phyloP scores from a whole-genome alignment of 1,284 basidiomycete genomes.

The Sporisorium graminicola region DNA sequence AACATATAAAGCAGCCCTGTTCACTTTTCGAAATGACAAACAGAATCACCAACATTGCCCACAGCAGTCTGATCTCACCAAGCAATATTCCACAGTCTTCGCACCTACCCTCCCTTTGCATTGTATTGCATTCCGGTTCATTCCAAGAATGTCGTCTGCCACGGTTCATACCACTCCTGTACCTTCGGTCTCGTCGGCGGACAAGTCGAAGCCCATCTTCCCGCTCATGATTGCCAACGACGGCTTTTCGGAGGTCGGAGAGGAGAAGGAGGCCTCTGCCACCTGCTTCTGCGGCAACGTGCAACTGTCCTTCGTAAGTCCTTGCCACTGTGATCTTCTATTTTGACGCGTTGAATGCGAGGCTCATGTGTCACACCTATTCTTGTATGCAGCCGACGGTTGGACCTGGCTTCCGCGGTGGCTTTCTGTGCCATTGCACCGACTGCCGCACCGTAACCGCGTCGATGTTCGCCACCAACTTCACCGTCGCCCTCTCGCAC shows the following conservation, averaged over 20 bases:
- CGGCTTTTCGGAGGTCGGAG: conserved; percentile 58
- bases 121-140: too few relatives aligned
- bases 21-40: too few relatives aligned
- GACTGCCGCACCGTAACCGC: conserved; percentile 70
- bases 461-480: conserved; percentile 69
- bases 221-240: conserved; percentile 38
- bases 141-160: not conserved
- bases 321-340: too few relatives aligned
- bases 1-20: too few relatives aligned
- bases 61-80: too few relatives aligned
- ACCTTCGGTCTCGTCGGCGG: conserved; percentile 11
- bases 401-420: conserved; percentile 60
- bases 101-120: too few relatives aligned
- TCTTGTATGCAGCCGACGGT: conserved; percentile 51
- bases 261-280: conserved; percentile 63
- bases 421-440: conserved; percentile 69
- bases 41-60: too few relatives aligned
- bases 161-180: conserved; percentile 1
- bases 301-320: conserved; percentile 68
- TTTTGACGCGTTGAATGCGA: not conserved
- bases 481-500: conserved; percentile 60
- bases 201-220: conserved; percentile 25
- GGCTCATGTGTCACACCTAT: not conserved
- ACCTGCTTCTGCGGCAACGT: conserved; percentile 69
- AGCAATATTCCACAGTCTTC: too few relatives aligned